Evolutionary conservation across 176 grass and related monocot genomes (phyloP), one percentile per base, ranked within the genome.

Genomic region (Avena sativa): DNA sequence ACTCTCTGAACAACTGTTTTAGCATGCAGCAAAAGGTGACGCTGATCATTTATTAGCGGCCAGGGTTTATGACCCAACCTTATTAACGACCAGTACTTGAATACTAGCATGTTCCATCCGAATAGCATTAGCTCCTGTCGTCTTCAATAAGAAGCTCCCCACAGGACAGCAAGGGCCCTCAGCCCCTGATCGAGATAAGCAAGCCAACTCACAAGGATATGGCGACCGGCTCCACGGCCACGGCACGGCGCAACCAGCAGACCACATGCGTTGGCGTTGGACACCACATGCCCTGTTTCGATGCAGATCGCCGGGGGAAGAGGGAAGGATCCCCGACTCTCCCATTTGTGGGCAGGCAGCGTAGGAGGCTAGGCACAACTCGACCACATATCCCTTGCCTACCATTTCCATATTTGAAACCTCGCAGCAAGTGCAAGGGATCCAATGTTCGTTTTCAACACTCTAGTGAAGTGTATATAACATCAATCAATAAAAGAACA

Each of bases 201-300:
- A 56, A 57, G 34, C 1, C 55, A n/a, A 23, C n/a, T 73, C 71
- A 40, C 36, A n/a, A 12, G 2, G 28, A 20, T 20, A 14, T 40
- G 8, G 0, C 52, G 52, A 55, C 14, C 15, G 52, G 52, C 52
- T 3, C 13, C 51, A 53, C 66, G 12, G 78, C 3, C 7, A 36
- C 19, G 55, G 40, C 46, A 75, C 47, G 21, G 47, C 47, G 21
- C 13, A 1, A 19, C 12, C 61, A 7, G 11, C 9, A 26, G 32
- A 26, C 66, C 84, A 58, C 74, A 57, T 86, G 49, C 32, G 8
- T 46, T 12, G 16, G 62, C 49, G 74, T 70, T 20, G 74, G 74
- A 79, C 75, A 15, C 64, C 74, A 85, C 83, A 50, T 78, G 84
- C 30, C 28, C 26, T 10, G 59, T 40, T 53, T 67, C 26, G 26